These are phyloP conservation scores for Yamadazyma takamatsuzukensis DNA, from an alignment of 805 yeast species.

Conservation along the genomic window DNA sequence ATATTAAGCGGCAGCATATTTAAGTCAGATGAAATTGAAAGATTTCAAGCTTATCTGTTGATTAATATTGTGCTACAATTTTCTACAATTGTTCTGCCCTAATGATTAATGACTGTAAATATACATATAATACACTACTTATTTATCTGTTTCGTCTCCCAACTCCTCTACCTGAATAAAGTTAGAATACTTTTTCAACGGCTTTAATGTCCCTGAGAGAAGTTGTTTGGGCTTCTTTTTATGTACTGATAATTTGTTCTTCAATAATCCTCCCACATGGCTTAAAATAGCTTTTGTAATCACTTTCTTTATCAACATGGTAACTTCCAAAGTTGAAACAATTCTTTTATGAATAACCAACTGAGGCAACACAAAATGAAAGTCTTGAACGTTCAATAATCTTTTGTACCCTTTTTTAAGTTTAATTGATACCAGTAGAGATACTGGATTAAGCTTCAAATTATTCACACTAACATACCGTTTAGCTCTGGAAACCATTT, in stretches of 20 bases:
- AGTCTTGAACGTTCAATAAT: conserved; percentile 35
- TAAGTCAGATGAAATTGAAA: background rate
- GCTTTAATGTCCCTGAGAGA: conserved; percentile 18
- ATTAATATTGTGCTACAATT: no score
- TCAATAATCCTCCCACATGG: conserved; percentile 33
- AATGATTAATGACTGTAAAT: background rate
- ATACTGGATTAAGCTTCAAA: conserved; percentile 35
- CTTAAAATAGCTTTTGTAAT: conserved; percentile 28
- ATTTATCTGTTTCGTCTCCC: conserved; percentile 3
- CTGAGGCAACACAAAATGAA: conserved; percentile 31
- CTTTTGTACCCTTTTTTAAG: conserved; percentile 30
- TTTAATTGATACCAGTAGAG: conserved; percentile 33
- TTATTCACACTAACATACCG: conserved; percentile 65
- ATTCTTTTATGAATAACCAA: conserved; percentile 26
- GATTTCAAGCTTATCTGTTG: background rate
- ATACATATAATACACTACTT: conserved; percentile 1
- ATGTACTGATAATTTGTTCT: conserved; percentile 24
- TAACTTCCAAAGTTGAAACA: conserved; percentile 33
- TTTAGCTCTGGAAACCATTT: conserved; percentile 75
- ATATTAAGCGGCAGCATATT: conserved; percentile 34
- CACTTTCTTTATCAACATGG: conserved; percentile 28
- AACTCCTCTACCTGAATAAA: conserved; percentile 23
- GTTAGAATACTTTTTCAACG: conserved; percentile 19
- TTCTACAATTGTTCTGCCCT: no score
- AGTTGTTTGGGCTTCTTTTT: conserved; percentile 10